Evolutionary conservation across 2,329 filamentous ascomycete species (phyloP).

Genomic region (Microsporum ferrugineum): DNA sequence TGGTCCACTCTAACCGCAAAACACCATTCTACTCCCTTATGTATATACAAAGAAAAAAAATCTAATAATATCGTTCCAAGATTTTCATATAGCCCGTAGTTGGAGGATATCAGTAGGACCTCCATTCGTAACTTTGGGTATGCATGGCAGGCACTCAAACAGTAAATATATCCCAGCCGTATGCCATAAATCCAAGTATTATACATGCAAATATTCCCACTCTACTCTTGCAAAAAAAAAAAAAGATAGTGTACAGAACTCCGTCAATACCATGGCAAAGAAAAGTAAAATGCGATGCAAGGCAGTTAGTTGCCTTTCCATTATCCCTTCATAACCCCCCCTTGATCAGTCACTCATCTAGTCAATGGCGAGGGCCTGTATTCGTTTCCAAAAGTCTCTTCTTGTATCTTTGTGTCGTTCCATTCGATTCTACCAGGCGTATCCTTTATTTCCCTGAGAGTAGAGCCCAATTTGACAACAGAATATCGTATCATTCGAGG

Average conservation of each 20-base stretch:
- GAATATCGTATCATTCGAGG: conserved; percentile 80
- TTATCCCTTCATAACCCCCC: neutral
- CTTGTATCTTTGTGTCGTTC: conserved; percentile 28
- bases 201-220: neutral
- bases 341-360: neutral
- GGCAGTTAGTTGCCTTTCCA: neutral
- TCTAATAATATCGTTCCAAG: neutral
- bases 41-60: neutral
- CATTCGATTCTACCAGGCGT: conserved; percentile 46
- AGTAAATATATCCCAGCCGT: neutral
- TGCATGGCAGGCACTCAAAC: neutral
- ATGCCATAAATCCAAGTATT: conserved; percentile 1
- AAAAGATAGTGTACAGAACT: neutral
- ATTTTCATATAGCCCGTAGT: neutral
- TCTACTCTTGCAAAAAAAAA: neutral
- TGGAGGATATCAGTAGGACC: neutral
- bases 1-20: neutral
- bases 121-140: neutral
- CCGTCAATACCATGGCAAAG: neutral
- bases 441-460: conserved; percentile 50
- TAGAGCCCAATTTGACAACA: conserved; percentile 71
- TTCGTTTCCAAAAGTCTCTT: conserved; percentile 7
- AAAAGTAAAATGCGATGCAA: neutral
- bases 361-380: neutral
- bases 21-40: neutral